A percentile compares a stretch with the other conserved stretches of the same genome.
phyloP scores from a whole-genome alignment of 164 flowering plant genomes.

The Nymphaea thermarum region DNA sequence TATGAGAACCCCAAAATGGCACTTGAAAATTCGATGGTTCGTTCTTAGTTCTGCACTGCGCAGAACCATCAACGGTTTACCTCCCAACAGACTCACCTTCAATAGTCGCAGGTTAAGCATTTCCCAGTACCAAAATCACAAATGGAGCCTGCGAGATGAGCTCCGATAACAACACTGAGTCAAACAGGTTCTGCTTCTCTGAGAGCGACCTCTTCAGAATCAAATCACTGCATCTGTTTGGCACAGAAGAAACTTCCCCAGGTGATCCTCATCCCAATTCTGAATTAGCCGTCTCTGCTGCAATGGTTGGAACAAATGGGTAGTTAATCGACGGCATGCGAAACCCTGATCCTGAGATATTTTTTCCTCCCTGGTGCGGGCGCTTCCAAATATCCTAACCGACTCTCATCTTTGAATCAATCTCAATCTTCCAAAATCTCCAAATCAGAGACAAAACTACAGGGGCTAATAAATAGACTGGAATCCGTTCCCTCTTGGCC shows the following conservation, averaged over 20 bases:
- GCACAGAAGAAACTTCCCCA: not conserved
- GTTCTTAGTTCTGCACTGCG: not conserved
- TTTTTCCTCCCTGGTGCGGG: not conserved
- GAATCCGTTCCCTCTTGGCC: not conserved
- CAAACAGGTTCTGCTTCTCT: not conserved
- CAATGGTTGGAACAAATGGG: not conserved
- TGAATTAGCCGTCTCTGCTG: not conserved
- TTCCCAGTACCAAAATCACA: not conserved
- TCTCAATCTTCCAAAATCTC: not conserved
- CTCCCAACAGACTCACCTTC: not conserved
- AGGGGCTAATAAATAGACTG: not conserved
- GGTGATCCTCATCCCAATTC: not conserved
- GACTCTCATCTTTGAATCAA: not conserved
- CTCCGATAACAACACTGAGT: not conserved
- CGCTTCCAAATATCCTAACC: not conserved
- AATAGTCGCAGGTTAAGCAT: not conserved
- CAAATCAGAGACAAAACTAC: not conserved
- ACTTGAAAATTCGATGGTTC: not conserved
- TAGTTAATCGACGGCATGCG: not conserved
- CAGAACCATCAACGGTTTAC: not conserved
- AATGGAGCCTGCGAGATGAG: not conserved
- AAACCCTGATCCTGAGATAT: not conserved
- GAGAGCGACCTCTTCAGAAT: not conserved
- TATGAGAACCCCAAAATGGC: not conserved
- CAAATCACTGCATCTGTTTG: not conserved